Evolutionary conservation across 805 yeast species (phyloP), one percentile per base, ranked within the genome.

Genomic region (Torulaspora indica): DNA sequence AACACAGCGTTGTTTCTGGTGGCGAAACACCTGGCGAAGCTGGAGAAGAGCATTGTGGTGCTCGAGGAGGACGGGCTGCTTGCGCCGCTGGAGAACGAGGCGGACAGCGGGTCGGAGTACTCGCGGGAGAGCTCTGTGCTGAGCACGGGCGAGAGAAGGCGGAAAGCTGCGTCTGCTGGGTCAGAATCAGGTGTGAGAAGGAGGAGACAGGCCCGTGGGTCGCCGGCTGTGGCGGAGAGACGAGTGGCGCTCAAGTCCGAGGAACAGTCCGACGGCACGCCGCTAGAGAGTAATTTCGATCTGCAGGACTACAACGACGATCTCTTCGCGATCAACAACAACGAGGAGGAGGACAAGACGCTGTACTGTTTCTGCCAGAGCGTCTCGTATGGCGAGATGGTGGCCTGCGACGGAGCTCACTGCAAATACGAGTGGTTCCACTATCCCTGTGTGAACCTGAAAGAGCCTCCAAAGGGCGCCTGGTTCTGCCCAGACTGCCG

Each of bases 371-470:
- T 85, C 68, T 91, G 98, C 61, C 95, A 88, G 60, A 88, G 90
- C 54, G 95, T 85, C 0, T 89, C 97, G 0, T 87, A 83, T 66
- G 98, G 98, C 18, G 87, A 82, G 56, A 91, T 91, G 98, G 87
- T 91, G 53, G 97, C 93, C 0, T 91, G 98, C 67, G 98, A 91
- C 61, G 85, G 88, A 51, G 84, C 83, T 18, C 81, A 83, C 55
- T 93, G 98, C 70, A 78, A 81, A 59, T 81, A 74, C 52, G 96
- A 88, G 62, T 91, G 98, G 98, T 91, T 91, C 68, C 98, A 93
- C 66, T 91, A 90, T 74, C 83, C 81, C 44, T 93, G 98, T 71
- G 96, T 91, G 33, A 95, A 95, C 1, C 70, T 91, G 47, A 81
- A 80, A 14, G 82, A 80, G 40, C 96, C 95, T 4, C 98, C 98